Evolutionary conservation across 2,329 filamentous ascomycete genomes (phyloP).

Genomic region (Curvularia sp.): DNA sequence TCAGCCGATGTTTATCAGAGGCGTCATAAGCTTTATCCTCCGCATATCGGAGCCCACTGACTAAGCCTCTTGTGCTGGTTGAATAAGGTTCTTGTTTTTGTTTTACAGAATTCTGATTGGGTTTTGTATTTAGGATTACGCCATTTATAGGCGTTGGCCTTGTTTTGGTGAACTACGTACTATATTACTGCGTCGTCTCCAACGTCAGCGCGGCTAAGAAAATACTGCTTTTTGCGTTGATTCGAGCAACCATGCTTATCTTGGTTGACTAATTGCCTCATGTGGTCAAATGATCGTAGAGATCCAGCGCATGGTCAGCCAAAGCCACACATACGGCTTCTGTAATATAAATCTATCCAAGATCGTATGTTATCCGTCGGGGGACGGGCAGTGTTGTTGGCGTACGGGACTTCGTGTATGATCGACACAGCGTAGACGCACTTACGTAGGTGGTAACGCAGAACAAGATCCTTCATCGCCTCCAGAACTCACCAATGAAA

Average conservation of each 20-base stretch:
- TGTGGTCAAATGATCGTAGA: constrained; percentile 62
- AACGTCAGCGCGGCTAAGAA: constrained; percentile 37
- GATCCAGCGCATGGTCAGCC: constrained; percentile 61
- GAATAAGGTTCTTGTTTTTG: constrained; percentile 38
- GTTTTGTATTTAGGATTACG: constrained; percentile 43
- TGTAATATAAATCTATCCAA: constrained; percentile 43
- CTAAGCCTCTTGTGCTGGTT: constrained; percentile 41
- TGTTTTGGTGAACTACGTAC: constrained; percentile 35
- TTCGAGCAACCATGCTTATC: not conserved
- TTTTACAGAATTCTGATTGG: constrained; percentile 36
- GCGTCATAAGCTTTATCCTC: constrained; percentile 24
- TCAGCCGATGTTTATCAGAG: constrained; percentile 18
- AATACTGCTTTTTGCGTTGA: constrained; percentile 27
- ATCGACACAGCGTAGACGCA: not conserved
- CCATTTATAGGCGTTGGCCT: constrained; percentile 39
- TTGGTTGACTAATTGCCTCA: constrained; percentile 37
- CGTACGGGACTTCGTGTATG: not conserved
- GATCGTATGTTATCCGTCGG: constrained; percentile 26
- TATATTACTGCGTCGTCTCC: constrained; percentile 41
- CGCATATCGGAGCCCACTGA: constrained; percentile 40
- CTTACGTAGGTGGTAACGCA: constrained; percentile 58
- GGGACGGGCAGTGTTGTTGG: constrained; percentile 22
- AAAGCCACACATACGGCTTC: constrained; percentile 56
- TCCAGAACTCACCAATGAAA: constrained; percentile 44
- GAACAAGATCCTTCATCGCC: constrained; percentile 38